Base-by-base conservation (phyloP, 371 early-diverging fungal genomes). In the Entomophthora muscae region DNA sequence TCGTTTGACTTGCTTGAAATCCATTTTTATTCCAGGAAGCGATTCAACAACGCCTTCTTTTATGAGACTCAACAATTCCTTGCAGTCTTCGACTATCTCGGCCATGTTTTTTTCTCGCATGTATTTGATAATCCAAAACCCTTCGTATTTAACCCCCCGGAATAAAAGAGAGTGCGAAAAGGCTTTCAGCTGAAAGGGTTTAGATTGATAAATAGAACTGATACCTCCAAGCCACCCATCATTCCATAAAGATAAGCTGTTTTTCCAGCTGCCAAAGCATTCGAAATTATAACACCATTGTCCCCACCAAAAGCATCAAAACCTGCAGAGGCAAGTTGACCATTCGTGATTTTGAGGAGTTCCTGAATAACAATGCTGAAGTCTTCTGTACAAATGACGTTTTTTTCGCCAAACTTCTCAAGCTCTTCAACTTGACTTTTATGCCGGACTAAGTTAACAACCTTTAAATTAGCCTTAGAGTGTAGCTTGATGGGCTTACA, bases 281-380 rank as follows among this genome's bases (percentile, higher is more conserved):
- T 42, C 1, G 61, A 61, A 30, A 61, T 22, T 22, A 61, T 32
- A 28, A 61, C 23, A 17, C 61, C 61, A 23, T 21, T 3, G 23
- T 61, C 52, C 2, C 61, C 51, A 22, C 61, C 61, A 27, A 61
- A 13, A 52, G 61, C 32, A 61, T 61, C 61, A 51, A 61, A n/a
- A 3, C 52, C 61, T 32, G 32, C 61, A 61, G 30, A 61, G 3
- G 61, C 61, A 28, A 10, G 22, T 52, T 61, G 30, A 2, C 23
- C 61, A 22, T 51, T 13, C n/a, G 61, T 61, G 21, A 61, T 61
- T 26, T 32, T 51, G 2, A 32, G 2, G 28, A 61, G 13, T 42
- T 52, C 53, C 17, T 5, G 23, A 7, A 61, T 23, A 2, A 61
- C 26, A 26, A 28, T 32, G 2, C 52, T 51, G 17, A n/a, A 28